Evolutionary conservation across 2,329 filamentous ascomycete genomes (phyloP), one percentile per base, ranked within the genome.

Genomic region (Exophiala phaeomuriformis): DNA sequence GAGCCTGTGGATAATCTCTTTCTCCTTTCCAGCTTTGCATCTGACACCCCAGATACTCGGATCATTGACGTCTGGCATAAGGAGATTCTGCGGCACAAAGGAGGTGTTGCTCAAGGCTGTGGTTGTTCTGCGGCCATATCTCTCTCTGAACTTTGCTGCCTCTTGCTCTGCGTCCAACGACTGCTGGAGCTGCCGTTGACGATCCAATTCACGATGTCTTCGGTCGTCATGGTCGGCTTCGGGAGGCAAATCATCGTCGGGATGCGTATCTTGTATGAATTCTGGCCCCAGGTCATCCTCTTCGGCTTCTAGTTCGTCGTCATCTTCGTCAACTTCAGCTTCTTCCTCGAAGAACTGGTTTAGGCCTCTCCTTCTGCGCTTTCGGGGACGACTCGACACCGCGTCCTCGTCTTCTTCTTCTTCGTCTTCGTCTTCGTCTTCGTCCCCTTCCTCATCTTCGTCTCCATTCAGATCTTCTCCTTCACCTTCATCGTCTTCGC

Each of bases 341-440:
- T 98, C 93, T 66, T 91, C 88, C 82, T 98, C 93, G 73, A 98
- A 84, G 81, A 96, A 96, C 65, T 86, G 84, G 64, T 88, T 88
- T 59, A 88, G 82, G 60, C 80, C 80, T 61, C 86, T 83, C 68
- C 82, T 82, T 69, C 84, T 85, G 66, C 78, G 73, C 71, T 97
- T 97, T 64, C 86, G 81, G 52, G 88, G 87, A 66, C 88, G 82
- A 53, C 77, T 78, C 79, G 84, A 63, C 33, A 51, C 33, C 55
- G 42, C 61, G 55, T 66, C 59, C 49, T 61, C 50, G 12, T 59
- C 52, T 36, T 60, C 59, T 36, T 60, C 59, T 50, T 60, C 56
- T 37, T 58, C 55, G 19, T 59, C 53, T 51, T 48, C 81, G 1
- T 85, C 85, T 48, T 88, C 84, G 52, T 88, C 84, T 3, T 72